phyloP scores from a whole-genome alignment of 2,329 filamentous ascomycete genomes.

The Fusarium ramigenum region DNA sequence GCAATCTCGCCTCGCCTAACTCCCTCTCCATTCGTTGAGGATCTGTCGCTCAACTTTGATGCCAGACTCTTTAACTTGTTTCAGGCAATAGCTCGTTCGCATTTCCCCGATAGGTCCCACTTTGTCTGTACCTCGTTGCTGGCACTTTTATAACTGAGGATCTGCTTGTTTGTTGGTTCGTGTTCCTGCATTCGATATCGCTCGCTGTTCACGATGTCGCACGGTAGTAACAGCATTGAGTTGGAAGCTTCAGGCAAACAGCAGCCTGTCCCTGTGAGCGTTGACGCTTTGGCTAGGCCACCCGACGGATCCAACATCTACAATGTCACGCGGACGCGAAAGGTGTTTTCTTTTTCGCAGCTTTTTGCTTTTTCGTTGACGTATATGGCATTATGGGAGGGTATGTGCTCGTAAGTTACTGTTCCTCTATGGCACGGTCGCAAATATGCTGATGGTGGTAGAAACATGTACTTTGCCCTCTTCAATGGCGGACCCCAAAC shows the following conservation, averaged over 20 bases:
- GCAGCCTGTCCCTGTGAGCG: slow-evolving; percentile 4
- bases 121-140: not conserved
- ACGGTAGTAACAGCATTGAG: slow-evolving; percentile 28
- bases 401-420: slow-evolving; percentile 38
- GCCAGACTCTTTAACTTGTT: not conserved
- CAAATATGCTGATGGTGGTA: not conserved
- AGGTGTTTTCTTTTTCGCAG: slow-evolving; percentile 39
- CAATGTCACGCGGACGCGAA: slow-evolving; percentile 36
- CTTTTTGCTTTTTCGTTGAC: slow-evolving; percentile 40
- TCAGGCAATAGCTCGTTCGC: not conserved
- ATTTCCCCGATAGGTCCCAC: slow-evolving; percentile 2
- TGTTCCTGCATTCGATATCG: slow-evolving; percentile 1
- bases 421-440: fast-evolving
- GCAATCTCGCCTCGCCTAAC: not conserved
- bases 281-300: slow-evolving; percentile 22
- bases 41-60: not conserved
- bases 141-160: slow-evolving; percentile 9
- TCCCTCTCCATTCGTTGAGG: not conserved
- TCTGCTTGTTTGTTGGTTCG: not conserved
- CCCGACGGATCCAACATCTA: slow-evolving; percentile 21
- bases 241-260: slow-evolving; percentile 25
- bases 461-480: slow-evolving; percentile 42
- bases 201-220: slow-evolving; percentile 22
- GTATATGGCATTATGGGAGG: slow-evolving; percentile 40
- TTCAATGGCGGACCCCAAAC: slow-evolving; percentile 40